Evolutionary conservation across 352 stramenopile species (phyloP), one percentile per base, ranked within the genome.

Genomic region (Phytophthora uliginosa): DNA sequence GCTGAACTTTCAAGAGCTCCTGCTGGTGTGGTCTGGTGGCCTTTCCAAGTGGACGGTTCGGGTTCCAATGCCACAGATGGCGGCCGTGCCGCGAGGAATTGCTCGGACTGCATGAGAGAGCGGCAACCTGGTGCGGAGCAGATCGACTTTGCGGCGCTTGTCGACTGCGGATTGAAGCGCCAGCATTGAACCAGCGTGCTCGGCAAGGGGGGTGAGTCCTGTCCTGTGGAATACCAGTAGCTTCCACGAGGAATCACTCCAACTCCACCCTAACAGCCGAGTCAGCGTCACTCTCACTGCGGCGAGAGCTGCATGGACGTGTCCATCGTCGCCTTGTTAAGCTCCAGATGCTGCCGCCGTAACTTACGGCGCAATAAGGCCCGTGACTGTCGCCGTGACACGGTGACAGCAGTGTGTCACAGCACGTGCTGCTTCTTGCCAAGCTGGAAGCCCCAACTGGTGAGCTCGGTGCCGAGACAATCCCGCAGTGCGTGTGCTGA

Each of bases 1-100:
- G 71, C 71, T 78, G 71, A 78, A 75, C 66, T 78, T 67, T 59
- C 66, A 67, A 59, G 40, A 50, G 57, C 63, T 67, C 63, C 62
- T 71, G 22, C 34, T 59, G 51, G 45, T 31, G 60, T 42, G 34
- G 34, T 10, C 9, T 10, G 34, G 7, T 24, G 54, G 71, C 59
- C 61, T 75, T 58, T 78, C 66, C 71, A 71, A 40, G 36, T 62
- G 38, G 24, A 75, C 66, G 55, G 28, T 65, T 71, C 66, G 48
- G 59, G 59, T 72, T 78, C 61, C 33, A 72, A 54, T 51, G 65
- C 60, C 33, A 34, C 71, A 75, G 71, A 65, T 78, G 71, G 28
- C 24, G 20, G 13, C 45, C 31, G 60, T 78, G 71, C 71, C 34
- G 20, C 17, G 28, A 75, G 66, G 71, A 78, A 78, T 75, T 78